These are phyloP conservation scores for Russula sp. DNA, from an alignment of 768 basidiomycete species.

Conservation along the genomic window DNA sequence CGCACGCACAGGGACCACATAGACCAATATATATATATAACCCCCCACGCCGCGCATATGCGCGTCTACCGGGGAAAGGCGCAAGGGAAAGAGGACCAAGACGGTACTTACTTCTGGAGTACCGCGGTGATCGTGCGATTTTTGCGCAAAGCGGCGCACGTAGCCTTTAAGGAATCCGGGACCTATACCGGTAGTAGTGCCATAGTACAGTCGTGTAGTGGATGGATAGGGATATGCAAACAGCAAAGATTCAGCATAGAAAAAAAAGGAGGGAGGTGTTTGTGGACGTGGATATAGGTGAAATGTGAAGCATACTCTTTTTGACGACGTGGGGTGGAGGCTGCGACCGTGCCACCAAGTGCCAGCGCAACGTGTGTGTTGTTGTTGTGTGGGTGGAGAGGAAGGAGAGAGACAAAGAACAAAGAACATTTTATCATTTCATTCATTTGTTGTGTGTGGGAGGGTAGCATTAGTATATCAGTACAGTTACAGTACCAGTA, in stretches of 20 bases:
- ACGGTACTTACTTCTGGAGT: constrained; percentile 61
- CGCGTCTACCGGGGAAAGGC: too few relatives aligned
- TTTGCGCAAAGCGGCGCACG: constrained; percentile 84
- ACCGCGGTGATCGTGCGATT: constrained; percentile 89
- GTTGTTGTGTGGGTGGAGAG: too few relatives aligned
- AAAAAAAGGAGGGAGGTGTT: too few relatives aligned
- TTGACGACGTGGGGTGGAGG: constrained; percentile 74
- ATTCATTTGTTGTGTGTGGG: background rate
- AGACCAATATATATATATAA: too few relatives aligned
- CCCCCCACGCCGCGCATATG: too few relatives aligned
- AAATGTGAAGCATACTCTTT: constrained; percentile 42
- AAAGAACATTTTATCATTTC: background rate
- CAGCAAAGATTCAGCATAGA: background rate
- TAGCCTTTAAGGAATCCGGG: constrained; percentile 88
- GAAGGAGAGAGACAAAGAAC: too few relatives aligned
- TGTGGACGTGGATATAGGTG: background rate
- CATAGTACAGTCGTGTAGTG: too few relatives aligned
- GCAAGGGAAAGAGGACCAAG: background rate
- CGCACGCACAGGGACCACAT: too few relatives aligned
- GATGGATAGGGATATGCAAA: too few relatives aligned
- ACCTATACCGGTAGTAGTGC: constrained; percentile 31
- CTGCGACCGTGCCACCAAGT: constrained; percentile 31
- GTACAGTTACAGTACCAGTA: background rate
- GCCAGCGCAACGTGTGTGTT: too few relatives aligned
- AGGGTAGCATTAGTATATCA: too few relatives aligned